Conservation (phyloP, 768 basidiomycete species). For the Mycena vitilis region DNA sequence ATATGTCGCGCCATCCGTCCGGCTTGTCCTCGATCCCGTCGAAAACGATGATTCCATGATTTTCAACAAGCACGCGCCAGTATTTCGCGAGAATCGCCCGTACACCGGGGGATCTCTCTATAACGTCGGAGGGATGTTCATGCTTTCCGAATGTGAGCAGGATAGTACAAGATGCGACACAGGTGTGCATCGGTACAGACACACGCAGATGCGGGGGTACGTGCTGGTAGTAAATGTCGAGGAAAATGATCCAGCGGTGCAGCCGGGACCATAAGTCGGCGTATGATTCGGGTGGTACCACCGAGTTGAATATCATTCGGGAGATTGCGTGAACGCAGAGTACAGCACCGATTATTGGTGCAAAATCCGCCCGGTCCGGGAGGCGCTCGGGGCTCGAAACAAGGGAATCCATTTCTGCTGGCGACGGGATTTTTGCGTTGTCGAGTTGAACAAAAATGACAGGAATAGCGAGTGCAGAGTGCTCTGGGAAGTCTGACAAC, state of each 20-base stretch:
- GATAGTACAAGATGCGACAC: neutral
- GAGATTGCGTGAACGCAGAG: neutral
- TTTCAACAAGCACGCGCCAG: neutral
- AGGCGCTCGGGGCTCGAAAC: neutral
- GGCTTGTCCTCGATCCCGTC: neutral
- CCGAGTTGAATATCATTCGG: neutral
- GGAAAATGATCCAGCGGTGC: neutral
- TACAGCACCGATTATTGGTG: neutral
- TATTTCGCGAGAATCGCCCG: neutral
- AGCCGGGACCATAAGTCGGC: neutral
- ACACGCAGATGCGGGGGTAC: neutral
- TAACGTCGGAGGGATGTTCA: neutral
- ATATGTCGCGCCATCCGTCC: neutral
- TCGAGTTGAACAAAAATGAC: neutral
- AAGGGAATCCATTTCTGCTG: neutral
- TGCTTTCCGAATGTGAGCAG: too few relatives aligned
- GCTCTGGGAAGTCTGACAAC: neutral
- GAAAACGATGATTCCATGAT: neutral
- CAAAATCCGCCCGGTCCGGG: neutral
- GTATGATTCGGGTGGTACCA: neutral
- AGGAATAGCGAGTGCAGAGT: neutral
- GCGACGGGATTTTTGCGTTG: neutral
- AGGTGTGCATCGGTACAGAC: neutral
- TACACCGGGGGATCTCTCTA: neutral
- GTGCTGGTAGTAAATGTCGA: neutral